Evolutionary conservation across 129 eudicot genomes (phyloP).

Genomic region (Flaveria brownii): DNA sequence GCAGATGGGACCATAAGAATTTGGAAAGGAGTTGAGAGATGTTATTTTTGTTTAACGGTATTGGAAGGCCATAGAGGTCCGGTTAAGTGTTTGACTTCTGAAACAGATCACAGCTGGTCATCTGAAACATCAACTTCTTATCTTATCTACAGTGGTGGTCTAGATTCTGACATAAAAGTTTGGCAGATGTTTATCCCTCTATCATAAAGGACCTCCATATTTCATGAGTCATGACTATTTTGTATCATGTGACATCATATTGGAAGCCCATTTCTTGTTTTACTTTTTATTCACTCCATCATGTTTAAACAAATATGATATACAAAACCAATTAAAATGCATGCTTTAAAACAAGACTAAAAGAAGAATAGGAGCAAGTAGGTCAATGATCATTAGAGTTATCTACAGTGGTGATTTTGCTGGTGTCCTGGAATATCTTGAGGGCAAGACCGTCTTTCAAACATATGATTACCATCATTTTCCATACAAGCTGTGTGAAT

Average conservation of each 20-base stretch:
- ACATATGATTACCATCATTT: no score
- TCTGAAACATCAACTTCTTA: conserved; percentile 44
- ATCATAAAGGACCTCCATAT: conserved; percentile 22
- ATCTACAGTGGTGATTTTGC: no score
- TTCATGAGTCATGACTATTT: not conserved
- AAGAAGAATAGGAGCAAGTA: no score
- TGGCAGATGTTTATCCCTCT: conserved; percentile 52
- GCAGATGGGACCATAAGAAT: conserved; percentile 62
- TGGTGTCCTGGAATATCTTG: no score
- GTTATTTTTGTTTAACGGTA: conserved; percentile 52
- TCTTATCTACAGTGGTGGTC: conserved; percentile 58
- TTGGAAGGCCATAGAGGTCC: conserved; percentile 68
- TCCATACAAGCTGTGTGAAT: no score
- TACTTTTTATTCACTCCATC: no score
- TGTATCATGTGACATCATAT: not conserved
- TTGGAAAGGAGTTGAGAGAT: conserved; percentile 47
- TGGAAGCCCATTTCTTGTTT: not conserved
- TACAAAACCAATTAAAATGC: no score
- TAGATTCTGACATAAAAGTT: conserved; percentile 56
- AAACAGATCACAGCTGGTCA: conserved; percentile 28
- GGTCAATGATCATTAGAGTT: no score
- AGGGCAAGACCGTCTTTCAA: no score
- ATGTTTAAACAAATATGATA: no score
- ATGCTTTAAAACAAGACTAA: no score
- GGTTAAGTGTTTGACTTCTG: conserved; percentile 54